These are phyloP conservation scores for Aspergillus nomiae DNA, from an alignment of 2,329 filamentous ascomycete species.

Conservation along the genomic window DNA sequence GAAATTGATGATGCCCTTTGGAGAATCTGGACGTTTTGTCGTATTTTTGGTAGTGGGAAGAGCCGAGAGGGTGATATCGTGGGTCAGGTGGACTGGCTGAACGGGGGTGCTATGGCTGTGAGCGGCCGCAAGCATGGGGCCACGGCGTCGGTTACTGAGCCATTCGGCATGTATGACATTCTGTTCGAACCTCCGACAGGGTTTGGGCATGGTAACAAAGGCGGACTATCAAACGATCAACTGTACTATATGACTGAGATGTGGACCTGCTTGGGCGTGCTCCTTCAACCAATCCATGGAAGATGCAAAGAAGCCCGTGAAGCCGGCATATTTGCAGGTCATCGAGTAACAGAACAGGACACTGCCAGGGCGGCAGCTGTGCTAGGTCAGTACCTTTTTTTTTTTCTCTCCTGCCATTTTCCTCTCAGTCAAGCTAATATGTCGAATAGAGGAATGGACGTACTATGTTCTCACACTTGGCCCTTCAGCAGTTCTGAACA, in stretches of 20 bases:
- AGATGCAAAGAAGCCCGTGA: conserved; percentile 57
- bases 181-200: conserved; percentile 58
- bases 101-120: conserved; percentile 56
- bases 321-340: conserved; percentile 59
- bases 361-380: conserved; percentile 50
- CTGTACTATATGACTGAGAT: conserved; percentile 67
- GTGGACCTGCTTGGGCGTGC: conserved; percentile 61
- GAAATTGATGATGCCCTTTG: conserved; percentile 65
- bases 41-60: conserved; percentile 62
- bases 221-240: conserved; percentile 57
- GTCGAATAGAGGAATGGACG: conserved; percentile 59
- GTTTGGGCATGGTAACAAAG: conserved; percentile 60
- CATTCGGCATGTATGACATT: conserved; percentile 55
- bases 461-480: conserved; percentile 62
- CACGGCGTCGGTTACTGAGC: conserved; percentile 49
- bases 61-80: conserved; percentile 60
- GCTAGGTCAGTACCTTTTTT: conserved; percentile 46
- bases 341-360: conserved; percentile 49
- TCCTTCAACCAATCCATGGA: conserved; percentile 59
- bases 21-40: conserved; percentile 68
- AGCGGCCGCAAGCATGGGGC: conserved; percentile 40
- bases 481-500: conserved; percentile 56
- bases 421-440: conserved; percentile 19
- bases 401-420: not conserved
- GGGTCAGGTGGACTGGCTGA: conserved; percentile 65